phyloP scores from a whole-genome alignment of 345 rosid species.

The Gossypium herbaceum region DNA sequence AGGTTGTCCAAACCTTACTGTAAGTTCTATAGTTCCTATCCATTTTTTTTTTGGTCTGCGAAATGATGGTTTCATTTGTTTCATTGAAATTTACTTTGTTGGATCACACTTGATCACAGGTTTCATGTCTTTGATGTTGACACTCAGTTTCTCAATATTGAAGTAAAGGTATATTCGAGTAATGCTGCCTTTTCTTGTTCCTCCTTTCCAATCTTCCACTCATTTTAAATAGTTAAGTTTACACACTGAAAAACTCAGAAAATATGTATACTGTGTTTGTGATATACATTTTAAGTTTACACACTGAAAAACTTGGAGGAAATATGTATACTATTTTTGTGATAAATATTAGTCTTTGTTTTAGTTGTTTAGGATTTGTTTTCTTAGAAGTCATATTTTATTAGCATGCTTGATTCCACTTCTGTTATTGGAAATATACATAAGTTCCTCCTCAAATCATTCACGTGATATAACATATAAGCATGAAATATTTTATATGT shows the following conservation, averaged over 20 bases:
- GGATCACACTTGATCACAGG: constrained; percentile 34
- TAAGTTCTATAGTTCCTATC: constrained; percentile 36
- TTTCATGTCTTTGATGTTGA: constrained; percentile 76
- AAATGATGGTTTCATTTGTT: no score
- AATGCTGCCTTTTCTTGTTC: no score
- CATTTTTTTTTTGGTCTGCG: no score
- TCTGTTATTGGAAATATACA: neutral
- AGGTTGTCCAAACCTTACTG: constrained; percentile 71
- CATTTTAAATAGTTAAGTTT: neutral
- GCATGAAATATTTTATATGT: neutral
- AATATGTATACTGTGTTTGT: neutral
- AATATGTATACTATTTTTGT: neutral
- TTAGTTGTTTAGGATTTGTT: neutral
- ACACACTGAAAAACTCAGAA: neutral
- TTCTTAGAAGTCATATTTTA: neutral
- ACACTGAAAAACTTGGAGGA: neutral
- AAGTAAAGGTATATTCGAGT: constrained; percentile 19
- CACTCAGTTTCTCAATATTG: constrained; percentile 62
- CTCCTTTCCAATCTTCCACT: neutral
- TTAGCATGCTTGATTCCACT: neutral
- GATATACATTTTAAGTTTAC: neutral
- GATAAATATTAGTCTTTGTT: no score
- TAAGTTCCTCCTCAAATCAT: no score
- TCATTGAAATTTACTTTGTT: constrained; percentile 16
- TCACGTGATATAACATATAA: no score